These are phyloP conservation scores for Cucurbita argyrosperma DNA, from an alignment of 306 rosid species.

Conservation along the genomic window DNA sequence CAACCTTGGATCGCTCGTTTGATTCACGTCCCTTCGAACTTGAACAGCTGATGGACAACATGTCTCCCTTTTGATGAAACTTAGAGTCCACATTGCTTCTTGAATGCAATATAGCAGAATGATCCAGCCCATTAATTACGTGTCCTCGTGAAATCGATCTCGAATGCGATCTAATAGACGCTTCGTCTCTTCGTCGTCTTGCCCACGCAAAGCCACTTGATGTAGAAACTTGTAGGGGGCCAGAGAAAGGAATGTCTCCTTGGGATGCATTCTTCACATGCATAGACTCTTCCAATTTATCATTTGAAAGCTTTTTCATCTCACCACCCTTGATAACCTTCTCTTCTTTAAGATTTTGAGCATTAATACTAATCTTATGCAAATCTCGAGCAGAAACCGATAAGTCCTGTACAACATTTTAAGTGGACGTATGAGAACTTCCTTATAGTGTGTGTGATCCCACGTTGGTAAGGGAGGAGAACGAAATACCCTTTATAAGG, in stretches of 20 bases:
- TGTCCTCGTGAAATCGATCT: slow-evolving; percentile 80
- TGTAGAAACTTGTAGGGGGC: slow-evolving; percentile 82
- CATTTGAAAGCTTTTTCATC: slow-evolving; percentile 31
- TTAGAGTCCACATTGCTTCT: slow-evolving; percentile 33
- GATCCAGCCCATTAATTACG: slow-evolving; percentile 40
- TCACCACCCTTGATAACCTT: slow-evolving; percentile 17
- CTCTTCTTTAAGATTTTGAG: slow-evolving; percentile 32
- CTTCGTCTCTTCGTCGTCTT: slow-evolving; percentile 66
- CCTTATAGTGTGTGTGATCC: neutral
- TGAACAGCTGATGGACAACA: slow-evolving; percentile 11
- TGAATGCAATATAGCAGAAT: slow-evolving; percentile 25
- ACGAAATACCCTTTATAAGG: too few relatives aligned
- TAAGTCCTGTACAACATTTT: slow-evolving; percentile 39
- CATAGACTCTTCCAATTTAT: slow-evolving; percentile 49
- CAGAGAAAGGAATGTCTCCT: slow-evolving; percentile 77
- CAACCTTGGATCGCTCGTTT: slow-evolving; percentile 54
- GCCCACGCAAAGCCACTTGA: slow-evolving; percentile 99
- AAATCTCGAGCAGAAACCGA: slow-evolving; percentile 25
- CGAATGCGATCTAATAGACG: slow-evolving; percentile 41
- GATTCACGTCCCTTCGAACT: slow-evolving; percentile 49
- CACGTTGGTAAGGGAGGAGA: neutral
- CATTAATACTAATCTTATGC: slow-evolving; percentile 22
- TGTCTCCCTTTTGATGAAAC: slow-evolving; percentile 40
- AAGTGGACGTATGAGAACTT: slow-evolving; percentile 5
- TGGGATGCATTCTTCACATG: slow-evolving; percentile 65